These are phyloP conservation scores for Candida glucosophila DNA, from an alignment of 1,139 yeast species.

Conservation along the genomic window DNA sequence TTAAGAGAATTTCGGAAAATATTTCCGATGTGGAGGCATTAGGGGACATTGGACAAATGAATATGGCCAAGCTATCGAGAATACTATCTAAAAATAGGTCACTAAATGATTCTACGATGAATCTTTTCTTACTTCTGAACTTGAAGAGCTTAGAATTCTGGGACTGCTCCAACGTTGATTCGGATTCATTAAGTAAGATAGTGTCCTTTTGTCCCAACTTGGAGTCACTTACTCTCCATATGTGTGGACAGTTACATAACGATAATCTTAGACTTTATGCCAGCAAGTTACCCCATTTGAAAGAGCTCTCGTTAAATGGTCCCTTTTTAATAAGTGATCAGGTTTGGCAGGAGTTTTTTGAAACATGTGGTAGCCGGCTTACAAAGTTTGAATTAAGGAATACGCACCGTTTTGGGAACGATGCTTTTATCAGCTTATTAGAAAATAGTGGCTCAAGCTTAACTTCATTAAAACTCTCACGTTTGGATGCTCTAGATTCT, in stretches of 20 bases:
- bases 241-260: conserved; percentile 91
- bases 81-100: conserved; percentile 79
- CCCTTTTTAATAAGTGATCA: conserved; percentile 73
- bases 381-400: conserved; percentile 54
- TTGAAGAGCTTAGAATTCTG: conserved; percentile 59
- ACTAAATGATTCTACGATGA: conserved; percentile 59
- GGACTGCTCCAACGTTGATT: conserved; percentile 82
- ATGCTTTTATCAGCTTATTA: conserved; percentile 53
- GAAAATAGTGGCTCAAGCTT: conserved; percentile 54
- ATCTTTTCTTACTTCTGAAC: conserved; percentile 60
- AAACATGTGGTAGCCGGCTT: conserved; percentile 23
- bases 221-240: conserved; percentile 56
- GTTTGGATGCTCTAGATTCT: conserved; percentile 63
- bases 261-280: conserved; percentile 60
- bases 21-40: conserved; percentile 70
- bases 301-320: conserved; percentile 61
- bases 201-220: conserved; percentile 76
- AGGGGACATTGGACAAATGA: conserved; percentile 69
- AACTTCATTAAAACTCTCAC: conserved; percentile 40
- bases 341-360: conserved; percentile 71
- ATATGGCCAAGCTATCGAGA: conserved; percentile 57
- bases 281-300: conserved; percentile 47
- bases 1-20: conserved; percentile 57
- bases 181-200: conserved; percentile 57
- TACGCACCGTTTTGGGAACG: conserved; percentile 75